Base-by-base conservation (phyloP, 2,329 filamentous ascomycete genomes). In the Tothia fuscella region DNA sequence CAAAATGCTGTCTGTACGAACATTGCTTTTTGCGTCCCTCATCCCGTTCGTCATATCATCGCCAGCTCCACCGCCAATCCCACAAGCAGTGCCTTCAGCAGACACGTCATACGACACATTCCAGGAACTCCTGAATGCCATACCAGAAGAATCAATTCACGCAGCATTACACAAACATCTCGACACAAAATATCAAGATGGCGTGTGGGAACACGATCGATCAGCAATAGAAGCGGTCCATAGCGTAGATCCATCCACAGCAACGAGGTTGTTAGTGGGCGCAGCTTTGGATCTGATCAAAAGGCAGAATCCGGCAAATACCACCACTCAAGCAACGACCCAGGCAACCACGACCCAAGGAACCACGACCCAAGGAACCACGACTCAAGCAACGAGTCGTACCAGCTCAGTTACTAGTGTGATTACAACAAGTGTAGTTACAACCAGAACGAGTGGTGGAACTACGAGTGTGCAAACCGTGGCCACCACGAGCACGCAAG, bases 151-250 rank as follows among this genome's bases (percentile, higher is more conserved):
- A 37, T 69, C 73, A 31, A 64, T 88, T 41, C 78, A 84, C 56
- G 70, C 72, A 35, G 72, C 82, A 41, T 66, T 87, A 24, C 77
- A 82, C 56, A 64, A 69, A 47, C 70, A 78, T 51, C 65, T 78
- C 41, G 71, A 74, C 34, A 68, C 70, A 36, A 73, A 74, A 53
- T 84, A 78, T 60, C 71, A 76, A 55, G 72, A 82, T 53, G 80
- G 80, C 45, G 70, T 83, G 43, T 82, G 78, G 56, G 68, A 73
- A 48, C 74, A 76, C 48, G 79, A 82, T 52, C 69, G 68, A 49
- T 65, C 70, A 9, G 78, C 78, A 20, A 66, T 82, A 42, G 73
- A 81, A 56, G 74, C 71, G 25, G 67, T 82, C 21, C 72, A 77
- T 59, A 64, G 66, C 32, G 69, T 72, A 48, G 71, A 83, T 53